Conservation (phyloP, 441 rosid species). For the Macaranga tanarius region DNA sequence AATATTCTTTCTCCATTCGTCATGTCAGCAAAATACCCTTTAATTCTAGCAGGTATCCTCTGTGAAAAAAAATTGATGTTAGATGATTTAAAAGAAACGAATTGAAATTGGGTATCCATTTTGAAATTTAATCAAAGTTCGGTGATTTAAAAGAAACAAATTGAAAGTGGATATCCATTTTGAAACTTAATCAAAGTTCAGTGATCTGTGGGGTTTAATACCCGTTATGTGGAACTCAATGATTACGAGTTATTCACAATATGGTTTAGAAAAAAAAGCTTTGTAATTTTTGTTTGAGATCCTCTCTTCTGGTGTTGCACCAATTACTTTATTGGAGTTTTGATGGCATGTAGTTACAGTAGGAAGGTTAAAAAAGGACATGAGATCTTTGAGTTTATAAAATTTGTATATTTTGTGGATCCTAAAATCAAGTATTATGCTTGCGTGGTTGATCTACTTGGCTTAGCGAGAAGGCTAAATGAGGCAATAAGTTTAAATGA, state of each 20-base stretch:
- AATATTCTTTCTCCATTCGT: too few relatives aligned
- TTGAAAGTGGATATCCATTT: too few relatives aligned
- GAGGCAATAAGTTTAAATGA: slow-evolving; percentile 56
- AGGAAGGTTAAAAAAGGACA: slow-evolving; percentile 58
- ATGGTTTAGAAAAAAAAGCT: slow-evolving; percentile 59
- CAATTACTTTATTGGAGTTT: slow-evolving; percentile 61
- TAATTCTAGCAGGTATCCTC: too few relatives aligned
- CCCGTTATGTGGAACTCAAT: slow-evolving; percentile 81
- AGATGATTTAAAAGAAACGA: too few relatives aligned
- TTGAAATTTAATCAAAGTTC: too few relatives aligned
- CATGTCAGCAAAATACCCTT: too few relatives aligned
- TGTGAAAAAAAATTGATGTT: too few relatives aligned
- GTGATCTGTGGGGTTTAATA: too few relatives aligned
- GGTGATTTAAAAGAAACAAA: too few relatives aligned
- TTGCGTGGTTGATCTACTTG: slow-evolving; percentile 70
- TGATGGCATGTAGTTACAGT: slow-evolving; percentile 63
- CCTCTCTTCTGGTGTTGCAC: slow-evolving; percentile 42
- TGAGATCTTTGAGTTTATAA: slow-evolving; percentile 56
- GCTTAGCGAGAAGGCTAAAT: slow-evolving; percentile 52
- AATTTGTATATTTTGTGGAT: slow-evolving; percentile 41
- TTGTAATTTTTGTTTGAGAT: slow-evolving; percentile 48
- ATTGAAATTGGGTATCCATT: too few relatives aligned
- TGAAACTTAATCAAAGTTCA: too few relatives aligned
- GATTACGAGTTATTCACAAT: slow-evolving; percentile 59
- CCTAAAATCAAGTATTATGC: slow-evolving; percentile 59